Conservation (phyloP, 1,284 basidiomycete genomes). For the Kalmanozyma brasiliensis region DNA sequence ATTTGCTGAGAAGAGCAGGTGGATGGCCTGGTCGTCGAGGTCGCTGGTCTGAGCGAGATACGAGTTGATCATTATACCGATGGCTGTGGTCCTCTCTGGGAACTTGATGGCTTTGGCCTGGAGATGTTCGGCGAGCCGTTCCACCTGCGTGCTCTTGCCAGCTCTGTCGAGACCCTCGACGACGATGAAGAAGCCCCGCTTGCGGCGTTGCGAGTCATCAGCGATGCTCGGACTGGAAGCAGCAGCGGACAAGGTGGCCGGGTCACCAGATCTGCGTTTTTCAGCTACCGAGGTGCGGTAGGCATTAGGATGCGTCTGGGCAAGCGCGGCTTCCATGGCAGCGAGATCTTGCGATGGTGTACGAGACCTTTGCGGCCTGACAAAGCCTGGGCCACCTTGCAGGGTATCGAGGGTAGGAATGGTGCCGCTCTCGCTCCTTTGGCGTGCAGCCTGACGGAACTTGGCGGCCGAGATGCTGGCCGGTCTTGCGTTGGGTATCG, state of each 20-base stretch:
- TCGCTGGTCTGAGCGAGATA: slow-evolving; percentile 85
- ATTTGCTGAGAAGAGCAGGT: slow-evolving; percentile 95
- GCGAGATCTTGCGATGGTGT: slow-evolving; percentile 47
- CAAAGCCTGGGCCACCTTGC: slow-evolving; percentile 20
- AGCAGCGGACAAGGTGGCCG: not conserved
- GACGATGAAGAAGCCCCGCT: slow-evolving; percentile 64
- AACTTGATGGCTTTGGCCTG: slow-evolving; percentile 62
- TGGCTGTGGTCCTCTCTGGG: slow-evolving; percentile 84
- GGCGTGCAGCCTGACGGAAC: slow-evolving; percentile 44
- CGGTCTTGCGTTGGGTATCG: slow-evolving; percentile 18
- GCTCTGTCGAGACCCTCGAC: slow-evolving; percentile 67
- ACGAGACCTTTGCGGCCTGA: slow-evolving; percentile 28
- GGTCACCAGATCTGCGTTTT: slow-evolving; percentile 27
- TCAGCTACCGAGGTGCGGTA: slow-evolving; percentile 11
- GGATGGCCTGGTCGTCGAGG: slow-evolving; percentile 89
- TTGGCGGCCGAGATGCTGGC: slow-evolving; percentile 51
- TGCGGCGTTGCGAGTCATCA: slow-evolving; percentile 14
- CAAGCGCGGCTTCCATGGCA: slow-evolving; percentile 43
- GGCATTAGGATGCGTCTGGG: slow-evolving; percentile 14
- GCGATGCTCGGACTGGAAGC: not conserved
- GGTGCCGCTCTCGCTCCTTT: slow-evolving; percentile 39
- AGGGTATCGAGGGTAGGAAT: slow-evolving; percentile 25
- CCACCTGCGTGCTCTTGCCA: slow-evolving; percentile 66
- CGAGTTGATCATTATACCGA: slow-evolving; percentile 91
- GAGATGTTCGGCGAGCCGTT: slow-evolving; percentile 48